Conservation (phyloP, 2,329 filamentous ascomycete genomes). For the Colletotrichum siamense region DNA sequence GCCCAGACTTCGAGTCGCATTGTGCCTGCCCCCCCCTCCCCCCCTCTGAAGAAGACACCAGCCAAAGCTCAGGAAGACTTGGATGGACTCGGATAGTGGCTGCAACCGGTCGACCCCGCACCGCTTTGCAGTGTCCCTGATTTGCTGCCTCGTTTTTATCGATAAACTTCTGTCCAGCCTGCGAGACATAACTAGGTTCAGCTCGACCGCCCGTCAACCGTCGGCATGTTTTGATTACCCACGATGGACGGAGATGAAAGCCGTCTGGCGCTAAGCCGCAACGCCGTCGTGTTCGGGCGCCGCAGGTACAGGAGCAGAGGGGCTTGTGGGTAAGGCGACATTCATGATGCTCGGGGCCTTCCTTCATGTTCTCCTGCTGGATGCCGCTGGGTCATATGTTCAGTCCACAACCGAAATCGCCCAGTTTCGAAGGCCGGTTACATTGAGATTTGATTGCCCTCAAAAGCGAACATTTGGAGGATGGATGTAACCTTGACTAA, state of each 20-base stretch:
- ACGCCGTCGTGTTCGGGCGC: background rate
- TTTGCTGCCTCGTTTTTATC: background rate
- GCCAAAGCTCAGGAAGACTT: background rate
- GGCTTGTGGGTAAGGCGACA: background rate
- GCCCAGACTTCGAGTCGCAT: constrained; percentile 1
- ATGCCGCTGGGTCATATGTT: background rate
- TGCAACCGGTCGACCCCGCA: background rate
- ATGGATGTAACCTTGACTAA: background rate
- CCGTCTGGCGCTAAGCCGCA: background rate
- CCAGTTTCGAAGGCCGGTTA: background rate
- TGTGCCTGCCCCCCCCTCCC: background rate
- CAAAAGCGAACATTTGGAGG: background rate
- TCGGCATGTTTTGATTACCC: background rate
- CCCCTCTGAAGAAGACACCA: background rate
- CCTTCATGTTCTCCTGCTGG: background rate
- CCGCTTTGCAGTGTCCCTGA: background rate
- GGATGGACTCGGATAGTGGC: background rate
- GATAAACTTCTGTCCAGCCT: background rate
- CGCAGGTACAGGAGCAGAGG: background rate
- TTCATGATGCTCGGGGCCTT: background rate
- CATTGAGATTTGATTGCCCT: background rate
- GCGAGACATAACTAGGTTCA: background rate
- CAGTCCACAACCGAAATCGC: background rate
- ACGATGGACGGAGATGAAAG: background rate
- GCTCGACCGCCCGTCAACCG: background rate